phyloP scores from a whole-genome alignment of 176 grass and related monocot genomes.

The Juncus effusus region DNA sequence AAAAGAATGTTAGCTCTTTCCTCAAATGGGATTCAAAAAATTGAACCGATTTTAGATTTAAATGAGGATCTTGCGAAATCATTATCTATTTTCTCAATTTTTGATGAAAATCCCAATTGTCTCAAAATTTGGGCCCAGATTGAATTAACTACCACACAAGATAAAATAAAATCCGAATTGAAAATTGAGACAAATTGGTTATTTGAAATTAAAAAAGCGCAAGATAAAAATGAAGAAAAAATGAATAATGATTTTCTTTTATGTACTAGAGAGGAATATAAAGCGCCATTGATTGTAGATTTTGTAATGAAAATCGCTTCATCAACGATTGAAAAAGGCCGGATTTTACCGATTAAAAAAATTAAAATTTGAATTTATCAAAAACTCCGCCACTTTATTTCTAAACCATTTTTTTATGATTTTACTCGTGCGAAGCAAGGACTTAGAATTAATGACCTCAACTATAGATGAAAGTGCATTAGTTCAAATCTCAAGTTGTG shows the following conservation, averaged over 20 bases:
- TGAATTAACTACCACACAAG: conserved; percentile 58
- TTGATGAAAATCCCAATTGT: conserved; percentile 72
- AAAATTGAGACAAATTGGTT: conserved; percentile 56
- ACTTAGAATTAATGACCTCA: conserved; percentile 42
- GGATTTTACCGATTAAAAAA: conserved; percentile 43
- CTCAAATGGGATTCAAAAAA: conserved; percentile 58
- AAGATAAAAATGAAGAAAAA: conserved; percentile 20
- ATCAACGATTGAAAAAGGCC: conserved; percentile 68
- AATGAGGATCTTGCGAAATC: conserved; percentile 53
- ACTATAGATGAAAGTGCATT: conserved; percentile 54
- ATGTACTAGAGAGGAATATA: conserved; percentile 76
- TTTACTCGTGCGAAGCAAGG: conserved; percentile 48
- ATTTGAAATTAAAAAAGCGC: conserved; percentile 29
- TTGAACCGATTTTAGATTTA: conserved; percentile 39
- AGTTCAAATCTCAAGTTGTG: conserved; percentile 45
- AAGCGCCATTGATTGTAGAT: conserved; percentile 69
- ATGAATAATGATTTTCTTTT: conserved; percentile 46
- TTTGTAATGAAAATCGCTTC: conserved; percentile 69
- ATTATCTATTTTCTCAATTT: conserved; percentile 72
- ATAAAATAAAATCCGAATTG: conserved; percentile 60
- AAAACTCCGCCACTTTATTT: conserved; percentile 54
- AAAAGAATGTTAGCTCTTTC: conserved; percentile 81
- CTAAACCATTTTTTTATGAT: conserved; percentile 67
- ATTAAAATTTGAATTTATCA: conserved; percentile 58
- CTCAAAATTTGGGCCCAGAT: conserved; percentile 73